Conservation (phyloP, 2,329 filamentous ascomycete genomes). For the Colletotrichum sp. region DNA sequence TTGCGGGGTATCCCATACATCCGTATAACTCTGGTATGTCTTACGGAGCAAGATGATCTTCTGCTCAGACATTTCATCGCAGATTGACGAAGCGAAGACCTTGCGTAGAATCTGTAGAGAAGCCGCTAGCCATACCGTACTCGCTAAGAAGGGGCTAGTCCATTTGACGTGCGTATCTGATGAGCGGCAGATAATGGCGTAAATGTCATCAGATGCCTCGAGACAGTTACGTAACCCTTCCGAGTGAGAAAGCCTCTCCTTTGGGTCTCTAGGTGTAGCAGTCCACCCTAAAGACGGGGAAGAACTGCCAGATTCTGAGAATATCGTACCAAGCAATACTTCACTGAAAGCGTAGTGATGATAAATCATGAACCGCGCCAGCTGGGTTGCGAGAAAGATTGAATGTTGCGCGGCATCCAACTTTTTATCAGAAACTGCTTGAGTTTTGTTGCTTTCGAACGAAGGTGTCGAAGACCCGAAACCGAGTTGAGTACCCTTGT, state of each 20-base stretch:
- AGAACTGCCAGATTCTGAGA: neutral
- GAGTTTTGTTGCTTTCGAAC: fast-evolving
- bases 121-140: neutral
- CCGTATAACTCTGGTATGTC: neutral
- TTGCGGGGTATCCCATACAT: neutral
- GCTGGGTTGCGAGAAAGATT: neutral
- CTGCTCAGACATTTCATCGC: neutral
- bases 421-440: neutral
- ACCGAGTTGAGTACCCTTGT: neutral
- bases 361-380: neutral
- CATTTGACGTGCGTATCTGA: neutral
- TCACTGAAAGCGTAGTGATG: neutral
- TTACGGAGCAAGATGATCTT: fast-evolving
- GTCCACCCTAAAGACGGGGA: neutral
- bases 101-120: neutral
- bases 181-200: neutral
- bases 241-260: neutral
- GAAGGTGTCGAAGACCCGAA: neutral
- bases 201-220: neutral
- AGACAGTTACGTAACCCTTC: neutral
- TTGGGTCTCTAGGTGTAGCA: neutral
- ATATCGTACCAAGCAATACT: neutral
- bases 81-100: neutral
- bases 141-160: neutral
- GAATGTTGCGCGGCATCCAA: neutral